These are phyloP conservation scores for Gautieria morchelliformis DNA, from an alignment of 768 basidiomycete species.

Conservation along the genomic window DNA sequence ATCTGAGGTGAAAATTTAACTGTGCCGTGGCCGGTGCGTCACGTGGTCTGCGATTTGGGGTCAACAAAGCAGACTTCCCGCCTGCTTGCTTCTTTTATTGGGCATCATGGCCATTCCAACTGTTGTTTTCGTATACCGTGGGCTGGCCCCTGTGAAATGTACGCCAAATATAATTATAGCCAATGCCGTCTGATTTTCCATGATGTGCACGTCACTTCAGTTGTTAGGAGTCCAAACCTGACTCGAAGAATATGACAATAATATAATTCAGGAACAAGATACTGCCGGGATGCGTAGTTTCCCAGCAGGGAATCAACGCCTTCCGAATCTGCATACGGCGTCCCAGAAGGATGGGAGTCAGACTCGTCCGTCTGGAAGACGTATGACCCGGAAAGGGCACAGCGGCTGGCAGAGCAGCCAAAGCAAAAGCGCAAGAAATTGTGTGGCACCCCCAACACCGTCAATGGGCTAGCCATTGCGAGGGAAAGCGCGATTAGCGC, in stretches of 20 bases:
- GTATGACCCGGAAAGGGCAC: no score
- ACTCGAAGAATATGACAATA: neutral
- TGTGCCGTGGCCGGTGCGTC: no score
- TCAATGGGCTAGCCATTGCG: no score
- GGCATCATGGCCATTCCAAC: neutral
- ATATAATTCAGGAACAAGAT: constrained; percentile 1
- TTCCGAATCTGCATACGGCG: no score
- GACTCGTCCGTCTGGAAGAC: no score
- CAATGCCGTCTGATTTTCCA: neutral
- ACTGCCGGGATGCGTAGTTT: neutral
- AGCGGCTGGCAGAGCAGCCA: no score
- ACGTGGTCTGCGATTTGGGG: constrained; percentile 7
- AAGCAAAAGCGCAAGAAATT: no score
- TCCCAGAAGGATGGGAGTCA: no score
- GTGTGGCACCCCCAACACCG: no score
- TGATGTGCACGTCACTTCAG: neutral
- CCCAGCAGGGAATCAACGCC: neutral
- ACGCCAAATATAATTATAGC: neutral
- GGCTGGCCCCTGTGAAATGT: neutral
- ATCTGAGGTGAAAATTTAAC: no score
- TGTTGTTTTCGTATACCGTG: neutral
- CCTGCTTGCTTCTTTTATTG: neutral
- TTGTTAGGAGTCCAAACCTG: neutral
- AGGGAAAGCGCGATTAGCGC: no score
- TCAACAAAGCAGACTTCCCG: neutral